Conservation (phyloP, 1,284 basidiomycete species). For the Earliella scabrosa region DNA sequence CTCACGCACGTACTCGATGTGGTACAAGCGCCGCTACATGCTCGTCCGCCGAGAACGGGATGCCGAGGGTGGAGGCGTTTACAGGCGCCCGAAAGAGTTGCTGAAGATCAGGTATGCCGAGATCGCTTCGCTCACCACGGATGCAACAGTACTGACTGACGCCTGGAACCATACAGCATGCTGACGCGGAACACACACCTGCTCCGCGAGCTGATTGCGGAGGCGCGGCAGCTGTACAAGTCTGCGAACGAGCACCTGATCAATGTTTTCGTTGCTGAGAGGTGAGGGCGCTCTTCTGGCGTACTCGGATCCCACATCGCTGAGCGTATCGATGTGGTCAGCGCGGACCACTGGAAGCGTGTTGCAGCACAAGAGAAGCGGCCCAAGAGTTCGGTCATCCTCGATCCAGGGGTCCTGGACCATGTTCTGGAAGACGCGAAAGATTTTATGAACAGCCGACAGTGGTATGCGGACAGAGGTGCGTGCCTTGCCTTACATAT, state of each 20-base stretch:
- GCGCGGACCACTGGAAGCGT: conserved; percentile 18
- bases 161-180: too few relatives aligned
- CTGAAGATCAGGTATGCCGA: conserved; percentile 29
- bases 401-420: conserved; percentile 27
- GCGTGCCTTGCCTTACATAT: neutral
- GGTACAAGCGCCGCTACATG: conserved; percentile 55
- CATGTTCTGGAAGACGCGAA: conserved; percentile 25
- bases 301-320: conserved; percentile 6
- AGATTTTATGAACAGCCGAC: conserved; percentile 26
- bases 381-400: conserved; percentile 22
- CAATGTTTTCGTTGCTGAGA: conserved; percentile 18
- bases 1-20: conserved; percentile 48
- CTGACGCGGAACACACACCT: conserved; percentile 24
- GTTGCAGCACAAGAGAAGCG: conserved; percentile 22
- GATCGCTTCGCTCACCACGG: neutral
- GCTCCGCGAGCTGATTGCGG: conserved; percentile 31
- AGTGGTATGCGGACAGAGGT: conserved; percentile 26
- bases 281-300: conserved; percentile 8
- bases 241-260: conserved; percentile 21
- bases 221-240: conserved; percentile 34
- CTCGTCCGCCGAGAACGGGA: conserved; percentile 43
- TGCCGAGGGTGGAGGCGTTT: conserved; percentile 31
- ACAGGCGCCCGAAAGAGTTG: conserved; percentile 17
- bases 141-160: too few relatives aligned
- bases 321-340: neutral